These are phyloP conservation scores for Plasmodium cynomolgi DNA, from an alignment of 169 alveolate species.

Conservation along the genomic window DNA sequence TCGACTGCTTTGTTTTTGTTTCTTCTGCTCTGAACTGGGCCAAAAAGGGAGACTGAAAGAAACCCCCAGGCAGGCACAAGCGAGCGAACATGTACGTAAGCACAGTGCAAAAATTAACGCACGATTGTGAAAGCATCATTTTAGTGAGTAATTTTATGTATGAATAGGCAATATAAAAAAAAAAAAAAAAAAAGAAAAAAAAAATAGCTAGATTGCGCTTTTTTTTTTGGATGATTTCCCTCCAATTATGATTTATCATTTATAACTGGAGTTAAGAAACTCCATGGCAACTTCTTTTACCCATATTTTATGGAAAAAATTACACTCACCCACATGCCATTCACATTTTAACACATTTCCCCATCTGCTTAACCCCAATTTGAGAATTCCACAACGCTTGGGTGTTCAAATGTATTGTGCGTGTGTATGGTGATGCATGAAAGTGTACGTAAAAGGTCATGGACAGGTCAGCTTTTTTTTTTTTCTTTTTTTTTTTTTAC, in stretches of 20 bases:
- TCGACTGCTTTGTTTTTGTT: neutral
- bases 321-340: neutral
- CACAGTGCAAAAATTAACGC: neutral
- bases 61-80: neutral
- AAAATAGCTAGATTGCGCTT: neutral
- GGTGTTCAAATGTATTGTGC: neutral
- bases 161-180: neutral
- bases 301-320: neutral
- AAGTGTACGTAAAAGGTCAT: neutral
- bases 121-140: neutral
- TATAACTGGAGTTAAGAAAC: neutral
- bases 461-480: neutral
- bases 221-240: neutral
- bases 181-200: neutral
- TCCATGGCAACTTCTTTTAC: neutral
- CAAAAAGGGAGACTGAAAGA: neutral
- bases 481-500: neutral
- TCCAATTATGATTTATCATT: neutral
- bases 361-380: neutral
- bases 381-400: neutral
- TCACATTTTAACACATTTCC: slow-evolving; percentile 2
- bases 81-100: neutral
- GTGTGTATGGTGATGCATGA: neutral
- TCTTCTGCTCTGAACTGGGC: neutral
- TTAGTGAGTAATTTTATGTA: neutral